phyloP scores from a whole-genome alignment of 805 yeast genomes.

The Suhomyces sp. region DNA sequence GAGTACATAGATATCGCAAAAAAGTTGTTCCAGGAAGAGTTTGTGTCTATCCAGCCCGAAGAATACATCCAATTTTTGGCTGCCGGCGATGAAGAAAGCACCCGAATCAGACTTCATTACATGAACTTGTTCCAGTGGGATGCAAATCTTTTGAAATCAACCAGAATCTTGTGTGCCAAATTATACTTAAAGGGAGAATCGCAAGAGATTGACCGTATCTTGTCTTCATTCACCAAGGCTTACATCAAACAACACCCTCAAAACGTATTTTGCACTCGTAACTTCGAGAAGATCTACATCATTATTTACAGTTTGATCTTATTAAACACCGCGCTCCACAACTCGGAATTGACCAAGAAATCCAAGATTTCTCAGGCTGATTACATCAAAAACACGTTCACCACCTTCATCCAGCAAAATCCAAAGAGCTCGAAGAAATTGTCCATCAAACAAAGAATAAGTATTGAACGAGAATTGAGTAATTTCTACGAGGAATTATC shows the following conservation, averaged over 20 bases:
- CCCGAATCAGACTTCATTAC: constrained; percentile 40
- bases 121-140: constrained; percentile 50
- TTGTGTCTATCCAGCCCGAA: constrained; percentile 43
- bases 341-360: constrained; percentile 40
- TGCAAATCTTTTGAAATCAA: constrained; percentile 52
- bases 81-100: constrained; percentile 37
- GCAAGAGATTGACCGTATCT: constrained; percentile 72
- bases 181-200: constrained; percentile 82
- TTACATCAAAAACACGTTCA: constrained; percentile 42
- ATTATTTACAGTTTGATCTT: constrained; percentile 69
- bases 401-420: constrained; percentile 41
- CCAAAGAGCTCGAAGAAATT: constrained; percentile 26
- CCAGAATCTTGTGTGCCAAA: constrained; percentile 60
- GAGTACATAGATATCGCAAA: constrained; percentile 36
- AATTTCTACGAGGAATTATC: constrained; percentile 44
- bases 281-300: constrained; percentile 60
- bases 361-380: constrained; percentile 41
- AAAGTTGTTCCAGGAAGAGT: constrained; percentile 39
- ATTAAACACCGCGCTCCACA: constrained; percentile 76
- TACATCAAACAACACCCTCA: constrained; percentile 55
- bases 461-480: constrained; percentile 46
- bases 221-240: constrained; percentile 64
- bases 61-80: constrained; percentile 46
- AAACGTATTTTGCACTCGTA: constrained; percentile 49
- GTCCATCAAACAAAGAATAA: constrained; percentile 39